Base-by-base conservation (phyloP, 2,329 filamentous ascomycete species). In the Aspergillus caelatus region DNA sequence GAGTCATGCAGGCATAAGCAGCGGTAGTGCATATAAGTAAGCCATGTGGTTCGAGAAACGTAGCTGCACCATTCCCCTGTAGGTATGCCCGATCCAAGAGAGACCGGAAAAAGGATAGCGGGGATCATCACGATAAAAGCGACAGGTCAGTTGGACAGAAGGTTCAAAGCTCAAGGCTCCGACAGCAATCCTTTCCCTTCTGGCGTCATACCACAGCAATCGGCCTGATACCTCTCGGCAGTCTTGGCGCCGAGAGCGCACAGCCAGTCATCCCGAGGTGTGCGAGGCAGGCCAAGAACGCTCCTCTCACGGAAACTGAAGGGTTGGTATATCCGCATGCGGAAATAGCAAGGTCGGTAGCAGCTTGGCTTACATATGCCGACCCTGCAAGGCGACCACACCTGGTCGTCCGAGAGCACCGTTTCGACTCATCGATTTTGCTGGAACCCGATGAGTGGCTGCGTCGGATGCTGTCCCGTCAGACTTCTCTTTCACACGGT, bases 291-390 rank as follows among this genome's bases (percentile, higher is more conserved):
- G 56, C 56, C 56, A 58, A 58, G 56, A 50, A 19, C n/a, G 14
- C 30, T 26, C 52, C 16, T n/a, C 12, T 34, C n/a, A 36, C 9
- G 0, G 30, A n/a, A 12, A 53, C 8, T 34, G 19, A 16, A 21
- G 23, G 3, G 7, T 11, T 14, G 28, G 45, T 7, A 28, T 53
- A n/a, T 30, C 50, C 26, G 50, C 10, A 34, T n/a, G 30, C 50
- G 52, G 52, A 21, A 23, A 19, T 39, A 36, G 8, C n/a, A 32
- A n/a, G 14, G 28, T 55, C 21, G 1, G 21, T 26, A 26, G 4
- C 21, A 3, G n/a, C 52, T 55, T 55, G 52, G 52, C 52, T 14
- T 55, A 55, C 52, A 55, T 55, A 39, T 55, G 52, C 52, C 52
- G 32, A 19, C 19, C 19, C 30, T 30, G 50, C 50, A 53, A 21